Base-by-base conservation (phyloP, 768 basidiomycete species). In the Boletus pseudo-olivaceus region DNA sequence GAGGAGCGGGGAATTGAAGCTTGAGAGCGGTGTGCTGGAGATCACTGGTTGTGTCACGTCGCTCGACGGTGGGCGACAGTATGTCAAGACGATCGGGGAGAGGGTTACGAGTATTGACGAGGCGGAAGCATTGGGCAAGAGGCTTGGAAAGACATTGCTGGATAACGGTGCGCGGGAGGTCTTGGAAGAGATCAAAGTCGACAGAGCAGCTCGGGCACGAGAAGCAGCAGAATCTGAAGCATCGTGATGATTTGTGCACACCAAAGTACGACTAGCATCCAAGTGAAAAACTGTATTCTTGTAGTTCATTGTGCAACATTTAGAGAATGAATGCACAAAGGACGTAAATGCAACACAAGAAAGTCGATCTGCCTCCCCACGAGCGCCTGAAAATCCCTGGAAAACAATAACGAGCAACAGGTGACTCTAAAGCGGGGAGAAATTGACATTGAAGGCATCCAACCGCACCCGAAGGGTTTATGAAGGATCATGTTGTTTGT, bases 21-120 rank as follows among this genome's bases (percentile, higher is more conserved):
- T 70, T 2, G 55, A 64, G 53, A 73, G 68, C 32, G 75, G 68
- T 2, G 70, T 62, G 38, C 72, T 99, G 55, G 79, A 75, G 49
- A 70, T 98, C 46, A 84, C 84, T 5, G 91, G 88, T 0, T 88
- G 88, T 47, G 90, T 98, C 33, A 98, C 96, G 3, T 83, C 87
- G 17, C 74, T 98, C 10, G 82, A 85, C 58, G 96, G 96, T 1
- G 69, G 64, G 23, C 71, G 67, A 8, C 91, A 94, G 60, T 85
- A 96, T 48, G 76, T 93, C 61, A 77, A 84, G 58, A 79, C 80
- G 1, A 56, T 88, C 47, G 75, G 71, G 51, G 78, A 79, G 50
- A 71, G 65, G 27, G 82, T 97, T 19, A 63, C 58, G 7, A 79
- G 68, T 43, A 65, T 71, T 3, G 76, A 76, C 56, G 85, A 90